Conservation (phyloP, 2,329 filamentous ascomycete genomes). For the Colletotrichum caudatum region DNA sequence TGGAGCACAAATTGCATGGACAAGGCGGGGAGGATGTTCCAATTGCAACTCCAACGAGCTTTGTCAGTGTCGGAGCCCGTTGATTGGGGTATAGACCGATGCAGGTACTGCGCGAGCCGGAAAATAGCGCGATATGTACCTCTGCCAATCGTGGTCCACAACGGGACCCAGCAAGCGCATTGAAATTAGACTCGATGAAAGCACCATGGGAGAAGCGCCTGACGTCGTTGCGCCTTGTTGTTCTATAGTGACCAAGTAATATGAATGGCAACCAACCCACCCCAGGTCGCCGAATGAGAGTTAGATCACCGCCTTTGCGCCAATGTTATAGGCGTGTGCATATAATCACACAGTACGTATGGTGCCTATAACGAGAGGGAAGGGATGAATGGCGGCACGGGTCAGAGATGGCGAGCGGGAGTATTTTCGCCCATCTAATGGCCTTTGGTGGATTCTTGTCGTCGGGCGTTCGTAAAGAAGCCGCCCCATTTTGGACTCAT, state of each 20-base stretch:
- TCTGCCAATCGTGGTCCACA: constrained; percentile 32
- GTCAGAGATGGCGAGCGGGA: constrained; percentile 27
- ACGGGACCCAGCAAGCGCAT: constrained; percentile 28
- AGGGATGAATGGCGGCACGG: constrained; percentile 32
- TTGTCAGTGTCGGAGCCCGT: constrained; percentile 34
- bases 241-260: not conserved
- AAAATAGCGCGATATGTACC: constrained; percentile 28
- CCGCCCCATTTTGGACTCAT: constrained; percentile 16
- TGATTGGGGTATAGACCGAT: constrained; percentile 28
- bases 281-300: constrained; percentile 9
- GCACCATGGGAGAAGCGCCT: constrained; percentile 7
- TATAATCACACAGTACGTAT: not conserved
- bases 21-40: not conserved
- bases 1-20: constrained; percentile 14
- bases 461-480: constrained; percentile 18
- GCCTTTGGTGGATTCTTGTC: constrained; percentile 22
- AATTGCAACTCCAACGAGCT: constrained; percentile 2
- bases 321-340: not conserved
- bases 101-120: constrained; percentile 37
- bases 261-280: not conserved
- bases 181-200: constrained; percentile 27
- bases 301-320: constrained; percentile 15
- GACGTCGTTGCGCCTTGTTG: constrained; percentile 19
- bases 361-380: constrained; percentile 7
- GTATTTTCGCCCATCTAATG: constrained; percentile 4